Base-by-base conservation (phyloP, 768 basidiomycete species). In the Naganishia friedmannii region DNA sequence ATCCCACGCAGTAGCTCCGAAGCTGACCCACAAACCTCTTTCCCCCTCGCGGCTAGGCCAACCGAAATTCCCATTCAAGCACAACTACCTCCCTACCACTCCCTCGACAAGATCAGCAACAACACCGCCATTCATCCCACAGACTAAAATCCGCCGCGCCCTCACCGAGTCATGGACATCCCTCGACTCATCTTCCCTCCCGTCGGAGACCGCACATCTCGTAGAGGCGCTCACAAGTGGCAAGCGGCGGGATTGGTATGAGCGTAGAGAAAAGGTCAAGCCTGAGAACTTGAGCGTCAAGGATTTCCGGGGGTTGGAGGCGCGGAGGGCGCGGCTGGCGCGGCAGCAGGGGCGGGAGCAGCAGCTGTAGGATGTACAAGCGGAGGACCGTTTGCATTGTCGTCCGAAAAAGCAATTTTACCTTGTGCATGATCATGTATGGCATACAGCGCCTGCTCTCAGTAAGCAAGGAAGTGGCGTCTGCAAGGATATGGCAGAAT, bases 11-110 rank as follows among this genome's bases (percentile, higher is more conserved):
- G n/a, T n/a, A 8, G 15, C 42, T 42, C 42, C 7, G 42, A 2
- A n/a, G 63, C 58, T 56, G 3, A 55, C 29, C 1, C 17, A 37
- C 4, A 23, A 21, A 31, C 23, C 17, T 13, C 23, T 42, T 42
- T 42, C 15, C 42, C 42, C 42, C 15, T 42, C 42, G 42, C 26
- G 8, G 3, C 23, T n/a, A 71, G 70, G 70, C 39, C 66, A 67
- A 63, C 66, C 70, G 3, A 71, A 71, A 63, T 56, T 63, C 32
- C 66, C 70, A n/a, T 67, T 66, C 54, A 67, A 51, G 37, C 60
- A 63, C 21, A 60, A 58, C 39, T 46, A 45, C 28, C 29, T 31
- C 12, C n/a, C 48, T 26, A n/a, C 34, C 34, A 12, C 45, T 4
- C 46, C 28, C 17, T n/a, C 68, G 31, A 28, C 56, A 17, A 13